Evolutionary conservation across 1,284 basidiomycete genomes (phyloP).

Genomic region (Naganishia cerealis): DNA sequence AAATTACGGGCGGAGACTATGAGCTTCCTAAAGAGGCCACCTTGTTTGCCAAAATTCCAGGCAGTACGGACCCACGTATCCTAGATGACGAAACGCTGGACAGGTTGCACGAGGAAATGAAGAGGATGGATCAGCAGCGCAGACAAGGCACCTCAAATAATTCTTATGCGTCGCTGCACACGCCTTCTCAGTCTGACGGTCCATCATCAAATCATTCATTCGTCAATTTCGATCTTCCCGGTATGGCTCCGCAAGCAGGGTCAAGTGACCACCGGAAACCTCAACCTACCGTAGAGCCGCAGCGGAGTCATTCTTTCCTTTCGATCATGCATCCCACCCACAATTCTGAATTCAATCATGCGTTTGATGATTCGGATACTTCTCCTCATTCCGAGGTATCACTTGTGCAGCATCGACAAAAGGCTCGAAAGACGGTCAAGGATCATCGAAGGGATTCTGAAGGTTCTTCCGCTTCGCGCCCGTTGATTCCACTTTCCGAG

Average conservation of each 20-base stretch:
- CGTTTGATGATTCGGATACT: constrained; percentile 13
- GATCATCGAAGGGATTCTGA: constrained; percentile 12
- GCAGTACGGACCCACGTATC: background rate
- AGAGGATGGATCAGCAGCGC: constrained; percentile 18
- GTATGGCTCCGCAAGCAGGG: background rate
- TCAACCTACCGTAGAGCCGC: background rate
- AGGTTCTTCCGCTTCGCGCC: constrained; percentile 8
- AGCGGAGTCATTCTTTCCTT: background rate
- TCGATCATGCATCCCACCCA: background rate
- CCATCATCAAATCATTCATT: background rate
- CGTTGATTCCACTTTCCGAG: constrained; percentile 26
- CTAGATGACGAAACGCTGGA: constrained; percentile 22
- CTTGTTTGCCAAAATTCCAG: background rate
- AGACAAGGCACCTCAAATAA: background rate
- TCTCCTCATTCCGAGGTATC: constrained; percentile 16
- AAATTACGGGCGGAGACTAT: constrained; percentile 7
- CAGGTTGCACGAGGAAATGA: constrained; percentile 24
- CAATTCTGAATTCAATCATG: background rate
- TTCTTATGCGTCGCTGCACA: background rate
- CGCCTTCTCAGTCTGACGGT: background rate
- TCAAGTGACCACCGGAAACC: background rate
- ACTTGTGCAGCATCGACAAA: background rate
- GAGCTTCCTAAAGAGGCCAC: background rate
- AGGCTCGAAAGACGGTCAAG: background rate
- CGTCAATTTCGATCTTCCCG: background rate